These are phyloP conservation scores for Arthrobotrys conoides DNA, from an alignment of 2,329 filamentous ascomycete species.

Conservation along the genomic window DNA sequence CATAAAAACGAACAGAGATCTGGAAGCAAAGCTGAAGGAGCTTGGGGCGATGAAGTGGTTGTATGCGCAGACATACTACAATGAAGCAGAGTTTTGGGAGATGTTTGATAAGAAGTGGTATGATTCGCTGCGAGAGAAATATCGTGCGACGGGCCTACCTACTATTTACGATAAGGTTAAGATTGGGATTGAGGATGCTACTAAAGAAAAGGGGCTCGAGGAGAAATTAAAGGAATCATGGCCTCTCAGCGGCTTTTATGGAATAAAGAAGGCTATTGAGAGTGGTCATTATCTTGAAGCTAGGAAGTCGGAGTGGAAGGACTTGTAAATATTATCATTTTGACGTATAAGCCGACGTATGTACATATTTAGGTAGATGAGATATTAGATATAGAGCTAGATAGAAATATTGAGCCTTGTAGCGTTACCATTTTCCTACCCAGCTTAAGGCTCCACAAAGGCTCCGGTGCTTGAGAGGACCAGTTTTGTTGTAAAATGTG, in stretches of 20 bases:
- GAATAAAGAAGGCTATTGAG: constrained; percentile 73
- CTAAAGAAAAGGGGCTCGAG: constrained; percentile 22
- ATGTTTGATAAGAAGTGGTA: constrained; percentile 75
- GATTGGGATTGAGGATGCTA: constrained; percentile 63
- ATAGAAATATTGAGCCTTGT: not conserved
- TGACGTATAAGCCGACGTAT: not conserved
- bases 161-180: constrained; percentile 78
- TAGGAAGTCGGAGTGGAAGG: constrained; percentile 50
- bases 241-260: constrained; percentile 74
- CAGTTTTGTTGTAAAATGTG: constrained; percentile 16
- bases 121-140: constrained; percentile 73
- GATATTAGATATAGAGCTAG: not conserved
- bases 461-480: not conserved
- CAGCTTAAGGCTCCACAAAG: not conserved
- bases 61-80: constrained; percentile 79
- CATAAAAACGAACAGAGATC: constrained; percentile 72
- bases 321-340: constrained; percentile 34
- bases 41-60: constrained; percentile 78
- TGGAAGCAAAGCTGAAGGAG: constrained; percentile 74
- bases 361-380: not conserved
- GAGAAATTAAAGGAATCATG: constrained; percentile 67
- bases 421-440: not conserved
- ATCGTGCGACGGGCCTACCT: constrained; percentile 74
- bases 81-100: constrained; percentile 77
- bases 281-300: constrained; percentile 49